Evolutionary conservation across 495 filamentous ascomycete species (phyloP), one percentile per base, ranked within the genome.

Genomic region (Massariosphaeria phaeospora): DNA sequence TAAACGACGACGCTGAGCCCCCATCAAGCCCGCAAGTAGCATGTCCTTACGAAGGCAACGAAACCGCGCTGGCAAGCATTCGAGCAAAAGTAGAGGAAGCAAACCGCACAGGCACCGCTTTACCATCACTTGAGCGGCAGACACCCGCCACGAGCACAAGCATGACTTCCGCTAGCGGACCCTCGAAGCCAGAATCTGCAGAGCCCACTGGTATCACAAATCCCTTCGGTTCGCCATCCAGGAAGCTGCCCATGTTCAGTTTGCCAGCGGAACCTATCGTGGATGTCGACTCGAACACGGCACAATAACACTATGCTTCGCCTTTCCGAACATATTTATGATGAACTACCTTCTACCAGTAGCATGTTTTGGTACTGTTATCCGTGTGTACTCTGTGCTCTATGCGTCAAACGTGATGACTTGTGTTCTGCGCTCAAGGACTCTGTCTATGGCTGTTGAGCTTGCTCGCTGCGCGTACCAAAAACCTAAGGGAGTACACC

Each of bases 201-300:
- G n/a, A n/a, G 0, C 29, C 44, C 15, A 12, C 12, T 3, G 40
- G 47, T 11, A 33, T 54, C 2, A 11, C 13, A 15, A 48, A 59
- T 26, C 53, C 55, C 11, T 59, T 52, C 38, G 41, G 39, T 0
- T 51, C 51, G 12, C 51, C 51, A 20, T 46, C 50, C 7, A 50
- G 56, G 30, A 64, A 59, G 23, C n/a, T 59, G 11, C 61, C 56
- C 9, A 60, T 60, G 61, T 64, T 59, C 29, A 11, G 23, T 13
- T 7, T 64, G 3, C 55, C 61, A 7, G 49, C 46, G 33, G 61
- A 64, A 6, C 61, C 61, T 5, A 39, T 64, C 27, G 36, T 55
- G 6, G 61, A 64, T 52, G 41, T 52, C 5, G 61, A 64, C 3
- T 51, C 54, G 24, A 50, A 44, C 2, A 24, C 13, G 8, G 17